Evolutionary conservation across 2,329 filamentous ascomycete genomes (phyloP).

Genomic region (Cadophora sp.): DNA sequence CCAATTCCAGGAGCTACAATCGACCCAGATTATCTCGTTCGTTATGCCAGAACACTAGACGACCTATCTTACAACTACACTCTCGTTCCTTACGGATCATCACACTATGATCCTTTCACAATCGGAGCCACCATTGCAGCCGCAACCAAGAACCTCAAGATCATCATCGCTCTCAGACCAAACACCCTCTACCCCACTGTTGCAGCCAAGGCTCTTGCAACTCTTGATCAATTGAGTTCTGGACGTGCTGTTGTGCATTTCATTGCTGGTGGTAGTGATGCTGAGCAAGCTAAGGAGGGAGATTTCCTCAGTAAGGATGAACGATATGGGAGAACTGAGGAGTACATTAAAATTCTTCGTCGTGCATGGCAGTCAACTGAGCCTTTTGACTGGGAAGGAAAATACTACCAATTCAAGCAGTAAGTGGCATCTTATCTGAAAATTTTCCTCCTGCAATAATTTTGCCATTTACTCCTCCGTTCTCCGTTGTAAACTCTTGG

Average conservation of each 20-base stretch:
- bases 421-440: no score
- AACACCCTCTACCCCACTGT: slow-evolving; percentile 69
- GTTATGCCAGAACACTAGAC: slow-evolving; percentile 63
- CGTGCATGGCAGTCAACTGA: slow-evolving; percentile 63
- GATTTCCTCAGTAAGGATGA: slow-evolving; percentile 64
- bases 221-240: slow-evolving; percentile 63
- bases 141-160: slow-evolving; percentile 63
- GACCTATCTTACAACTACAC: slow-evolving; percentile 69
- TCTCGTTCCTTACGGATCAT: slow-evolving; percentile 64
- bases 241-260: slow-evolving; percentile 68
- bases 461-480: no score
- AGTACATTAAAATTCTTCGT: slow-evolving; percentile 66
- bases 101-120: slow-evolving; percentile 63
- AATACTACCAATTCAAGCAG: slow-evolving; percentile 65
- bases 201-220: slow-evolving; percentile 66
- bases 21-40: slow-evolving; percentile 61
- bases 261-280: slow-evolving; percentile 67
- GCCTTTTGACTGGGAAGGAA: slow-evolving; percentile 66
- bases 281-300: slow-evolving; percentile 65
- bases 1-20: slow-evolving; percentile 59
- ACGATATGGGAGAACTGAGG: slow-evolving; percentile 63
- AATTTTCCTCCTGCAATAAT: no score
- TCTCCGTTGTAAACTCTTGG: no score
- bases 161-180: slow-evolving; percentile 67
- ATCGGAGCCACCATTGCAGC: slow-evolving; percentile 63